Evolutionary conservation across 2,329 filamentous ascomycete genomes (phyloP), one percentile per base, ranked within the genome.

Genomic region (Beauveria scarabaeidicola): DNA sequence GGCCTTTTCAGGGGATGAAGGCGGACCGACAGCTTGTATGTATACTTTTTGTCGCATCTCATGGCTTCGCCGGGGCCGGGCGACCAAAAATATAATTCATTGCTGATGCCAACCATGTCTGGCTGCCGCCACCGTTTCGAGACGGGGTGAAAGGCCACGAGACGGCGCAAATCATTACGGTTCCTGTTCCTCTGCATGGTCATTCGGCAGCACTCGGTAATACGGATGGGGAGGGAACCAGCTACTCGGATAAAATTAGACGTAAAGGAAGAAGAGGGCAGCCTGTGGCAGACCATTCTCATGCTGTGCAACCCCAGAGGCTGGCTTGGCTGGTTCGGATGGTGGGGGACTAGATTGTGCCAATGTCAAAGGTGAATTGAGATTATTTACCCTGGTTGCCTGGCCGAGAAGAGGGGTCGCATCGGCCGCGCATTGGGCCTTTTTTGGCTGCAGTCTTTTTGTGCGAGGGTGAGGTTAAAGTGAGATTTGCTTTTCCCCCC

Each of bases 401-500:
- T 52, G 23, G 52, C 4, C 11, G 8, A 32, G n/a, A 47, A 17
- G 48, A 51, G 29, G 48, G 29, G 48, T 36, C 32, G 32, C 32
- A 36, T 36, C 11, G 13, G 11, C 32, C 32, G 32, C 32, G 32
- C 11, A 19, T 41, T 41, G 40, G 9, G 8, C 38, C 17, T 17
- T 10, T 10, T 19, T 52, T 15, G 2, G 29, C 43, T 40, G 29
- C 32, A 56, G 43, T 15, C 15, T 41, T 21, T 29, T 41, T 48
- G 53, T 56, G 32, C 43, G 21, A 56, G 43, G 43, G 53, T 56
- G 44, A 56, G 44, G 29, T 15, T 32, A 40, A 48, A 38, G 53
- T 56, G 53, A 56, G 43, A 47, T 25, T 15, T 25, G 23, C 36
- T 41, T 21, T 15, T 3, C 32, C 32, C 32, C 27, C n/a, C 17